phyloP scores from a whole-genome alignment of 345 rosid genomes.

The Populus pruinosa region DNA sequence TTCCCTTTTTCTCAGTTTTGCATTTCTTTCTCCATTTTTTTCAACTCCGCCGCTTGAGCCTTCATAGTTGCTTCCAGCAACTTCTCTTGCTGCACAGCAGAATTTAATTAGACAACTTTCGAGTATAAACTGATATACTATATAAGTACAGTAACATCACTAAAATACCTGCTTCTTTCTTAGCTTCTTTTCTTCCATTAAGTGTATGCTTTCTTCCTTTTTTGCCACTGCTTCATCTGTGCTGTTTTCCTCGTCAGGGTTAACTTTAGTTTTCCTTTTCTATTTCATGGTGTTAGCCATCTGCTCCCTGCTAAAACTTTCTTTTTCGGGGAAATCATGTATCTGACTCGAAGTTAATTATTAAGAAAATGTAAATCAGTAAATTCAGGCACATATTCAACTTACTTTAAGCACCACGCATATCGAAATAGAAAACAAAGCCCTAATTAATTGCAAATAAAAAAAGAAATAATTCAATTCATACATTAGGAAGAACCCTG shows the following conservation, averaged over 20 bases:
- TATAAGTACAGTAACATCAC: neutral
- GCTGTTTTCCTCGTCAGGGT: conserved; percentile 28
- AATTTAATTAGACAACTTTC: conserved; percentile 14
- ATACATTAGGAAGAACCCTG: neutral
- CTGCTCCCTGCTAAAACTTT: conserved; percentile 44
- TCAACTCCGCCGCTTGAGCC: conserved; percentile 80
- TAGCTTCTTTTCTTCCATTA: conserved; percentile 67
- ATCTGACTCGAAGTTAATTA: conserved; percentile 37
- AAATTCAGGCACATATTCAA: neutral
- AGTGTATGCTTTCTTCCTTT: conserved; percentile 50
- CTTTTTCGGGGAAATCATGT: conserved; percentile 49
- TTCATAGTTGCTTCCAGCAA: conserved; percentile 67
- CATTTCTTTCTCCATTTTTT: conserved; percentile 67
- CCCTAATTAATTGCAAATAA: neutral
- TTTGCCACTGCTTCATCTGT: conserved; percentile 35
- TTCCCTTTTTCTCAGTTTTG: conserved; percentile 91
- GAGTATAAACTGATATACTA: neutral
- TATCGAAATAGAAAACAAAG: neutral
- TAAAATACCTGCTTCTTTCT: conserved; percentile 58
- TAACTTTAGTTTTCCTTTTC: conserved; percentile 18
- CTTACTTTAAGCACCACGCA: neutral
- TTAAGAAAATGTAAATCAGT: neutral
- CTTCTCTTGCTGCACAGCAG: conserved; percentile 67
- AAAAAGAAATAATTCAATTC: neutral
- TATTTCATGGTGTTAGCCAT: conserved; percentile 19